These are phyloP conservation scores for Alopecurus myosuroides DNA, from an alignment of 176 grass and related monocot genomes.

Conservation along the genomic window DNA sequence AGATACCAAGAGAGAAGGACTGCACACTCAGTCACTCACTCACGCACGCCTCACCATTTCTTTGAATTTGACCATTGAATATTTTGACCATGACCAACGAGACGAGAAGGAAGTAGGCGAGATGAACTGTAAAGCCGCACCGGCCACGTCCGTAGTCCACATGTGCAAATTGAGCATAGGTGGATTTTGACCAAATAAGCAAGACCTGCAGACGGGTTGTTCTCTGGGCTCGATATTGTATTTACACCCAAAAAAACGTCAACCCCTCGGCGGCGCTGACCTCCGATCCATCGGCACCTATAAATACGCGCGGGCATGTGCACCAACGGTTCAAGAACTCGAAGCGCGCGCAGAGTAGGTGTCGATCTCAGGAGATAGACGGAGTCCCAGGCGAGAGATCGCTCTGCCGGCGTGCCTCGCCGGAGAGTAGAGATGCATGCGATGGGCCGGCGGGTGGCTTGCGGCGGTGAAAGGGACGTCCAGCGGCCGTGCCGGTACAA, in stretches of 20 bases:
- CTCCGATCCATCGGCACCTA: neutral
- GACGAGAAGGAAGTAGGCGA: neutral
- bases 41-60: neutral
- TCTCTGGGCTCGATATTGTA: neutral
- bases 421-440: neutral
- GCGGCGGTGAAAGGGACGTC: neutral
- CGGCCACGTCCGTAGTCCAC: neutral
- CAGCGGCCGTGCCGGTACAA: slow-evolving; percentile 35
- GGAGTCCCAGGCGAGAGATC: neutral
- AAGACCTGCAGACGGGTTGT: too few species aligned
- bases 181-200: neutral
- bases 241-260: neutral
- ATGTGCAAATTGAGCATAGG: neutral
- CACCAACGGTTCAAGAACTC: neutral
- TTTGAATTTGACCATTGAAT: slow-evolving; percentile 34
- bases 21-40: neutral
- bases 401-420: neutral
- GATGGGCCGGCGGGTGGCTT: neutral
- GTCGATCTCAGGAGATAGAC: neutral
- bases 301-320: neutral
- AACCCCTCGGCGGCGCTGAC: neutral
- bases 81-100: slow-evolving; percentile 14
- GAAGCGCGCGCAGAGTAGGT: neutral
- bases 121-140: neutral
- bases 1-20: neutral